Percentiles rank a stretch among this genome's conserved stretches.
phyloP scores from a whole-genome alignment of 768 basidiomycete species.

The Tricholoma saponaceum region DNA sequence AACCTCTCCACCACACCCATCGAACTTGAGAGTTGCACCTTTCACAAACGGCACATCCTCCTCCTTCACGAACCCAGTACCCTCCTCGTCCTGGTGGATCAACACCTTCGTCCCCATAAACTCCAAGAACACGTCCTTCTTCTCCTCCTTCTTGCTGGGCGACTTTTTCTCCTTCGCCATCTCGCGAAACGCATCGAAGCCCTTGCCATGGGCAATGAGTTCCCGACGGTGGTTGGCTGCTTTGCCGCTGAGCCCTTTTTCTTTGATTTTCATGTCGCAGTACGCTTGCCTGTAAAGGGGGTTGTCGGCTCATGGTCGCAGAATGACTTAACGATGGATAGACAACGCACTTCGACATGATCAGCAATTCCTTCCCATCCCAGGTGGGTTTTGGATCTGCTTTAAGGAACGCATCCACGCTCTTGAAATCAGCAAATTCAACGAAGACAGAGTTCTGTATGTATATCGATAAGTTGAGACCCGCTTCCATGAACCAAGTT shows the following conservation, averaged over 20 bases:
- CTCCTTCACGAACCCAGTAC: slow-evolving; percentile 59
- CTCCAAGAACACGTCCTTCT: slow-evolving; percentile 65
- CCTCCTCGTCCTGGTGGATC: slow-evolving; percentile 58
- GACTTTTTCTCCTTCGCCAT: slow-evolving; percentile 36
- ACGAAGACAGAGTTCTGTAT: slow-evolving; percentile 85
- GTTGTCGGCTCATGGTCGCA: neutral
- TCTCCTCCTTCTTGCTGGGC: slow-evolving; percentile 24
- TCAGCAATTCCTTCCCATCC: slow-evolving; percentile 69
- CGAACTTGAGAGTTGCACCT: slow-evolving; percentile 53
- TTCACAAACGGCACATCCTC: slow-evolving; percentile 52
- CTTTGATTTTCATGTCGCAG: slow-evolving; percentile 94
- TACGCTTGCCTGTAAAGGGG: slow-evolving; percentile 61
- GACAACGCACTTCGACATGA: slow-evolving; percentile 78
- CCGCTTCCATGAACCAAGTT: neutral
- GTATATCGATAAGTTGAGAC: neutral
- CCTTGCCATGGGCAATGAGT: slow-evolving; percentile 42
- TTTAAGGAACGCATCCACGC: slow-evolving; percentile 71
- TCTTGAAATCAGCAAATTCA: slow-evolving; percentile 73
- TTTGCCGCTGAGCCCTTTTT: slow-evolving; percentile 83
- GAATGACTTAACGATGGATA: neutral
- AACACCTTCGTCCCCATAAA: slow-evolving; percentile 70
- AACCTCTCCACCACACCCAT: slow-evolving; percentile 51
- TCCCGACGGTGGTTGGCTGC: slow-evolving; percentile 59
- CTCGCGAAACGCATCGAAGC: slow-evolving; percentile 81
- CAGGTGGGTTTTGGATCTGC: slow-evolving; percentile 81